phyloP scores from a whole-genome alignment of 2,329 filamentous ascomycete genomes.

The Aureobasidium sp. region DNA sequence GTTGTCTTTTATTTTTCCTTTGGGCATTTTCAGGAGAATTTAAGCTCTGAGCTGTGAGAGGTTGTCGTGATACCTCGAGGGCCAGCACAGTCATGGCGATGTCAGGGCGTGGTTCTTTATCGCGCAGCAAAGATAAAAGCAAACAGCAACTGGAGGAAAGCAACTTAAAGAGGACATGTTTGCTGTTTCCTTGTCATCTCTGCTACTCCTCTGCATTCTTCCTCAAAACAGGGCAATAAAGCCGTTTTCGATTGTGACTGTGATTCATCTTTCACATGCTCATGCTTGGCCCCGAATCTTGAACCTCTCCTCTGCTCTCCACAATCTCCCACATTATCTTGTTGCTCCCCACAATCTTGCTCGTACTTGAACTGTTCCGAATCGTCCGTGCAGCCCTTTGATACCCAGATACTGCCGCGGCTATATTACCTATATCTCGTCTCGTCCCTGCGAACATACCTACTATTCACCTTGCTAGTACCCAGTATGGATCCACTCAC shows the following conservation, averaged over 20 bases:
- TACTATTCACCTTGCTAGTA: neutral
- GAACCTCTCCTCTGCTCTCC: neutral
- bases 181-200: neutral
- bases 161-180: neutral
- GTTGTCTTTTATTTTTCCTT: neutral
- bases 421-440: neutral
- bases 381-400: neutral
- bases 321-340: neutral
- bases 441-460: neutral
- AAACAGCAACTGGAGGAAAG: neutral
- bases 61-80: neutral
- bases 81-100: neutral
- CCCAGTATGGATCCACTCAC: neutral
- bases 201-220: neutral
- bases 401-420: neutral
- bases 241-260: neutral
- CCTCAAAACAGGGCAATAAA: neutral
- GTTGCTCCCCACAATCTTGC: neutral
- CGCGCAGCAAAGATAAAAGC: neutral
- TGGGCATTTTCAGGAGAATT: neutral
- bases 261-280: slow-evolving; percentile 3
- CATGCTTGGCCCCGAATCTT: neutral
- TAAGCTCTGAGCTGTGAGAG: neutral
- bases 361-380: neutral
- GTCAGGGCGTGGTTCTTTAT: neutral